These are phyloP conservation scores for Begonia peltatifolia DNA, from an alignment of 306 rosid species.

Conservation along the genomic window DNA sequence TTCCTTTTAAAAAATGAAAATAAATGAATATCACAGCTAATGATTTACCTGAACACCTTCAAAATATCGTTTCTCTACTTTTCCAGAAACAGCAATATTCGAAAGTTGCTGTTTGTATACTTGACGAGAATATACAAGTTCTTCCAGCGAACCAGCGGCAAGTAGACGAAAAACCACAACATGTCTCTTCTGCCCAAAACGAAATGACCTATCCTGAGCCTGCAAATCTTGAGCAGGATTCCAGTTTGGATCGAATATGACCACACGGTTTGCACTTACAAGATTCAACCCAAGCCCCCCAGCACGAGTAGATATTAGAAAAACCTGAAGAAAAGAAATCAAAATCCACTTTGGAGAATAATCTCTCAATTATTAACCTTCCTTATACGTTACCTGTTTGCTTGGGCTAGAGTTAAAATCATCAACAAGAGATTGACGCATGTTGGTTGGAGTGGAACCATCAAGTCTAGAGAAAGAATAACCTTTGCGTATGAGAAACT, in stretches of 20 bases:
- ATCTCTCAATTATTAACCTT: not conserved
- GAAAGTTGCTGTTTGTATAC: conserved; percentile 93
- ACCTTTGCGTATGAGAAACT: conserved; percentile 77
- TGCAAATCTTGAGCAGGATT: conserved; percentile 95
- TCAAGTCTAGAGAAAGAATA: conserved; percentile 87
- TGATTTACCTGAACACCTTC: conserved; percentile 84
- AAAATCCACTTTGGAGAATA: not conserved
- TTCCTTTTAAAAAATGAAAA: not conserved
- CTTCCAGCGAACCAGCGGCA: conserved; percentile 90
- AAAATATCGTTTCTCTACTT: conserved; percentile 85
- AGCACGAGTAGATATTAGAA: conserved; percentile 89
- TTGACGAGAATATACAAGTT: conserved; percentile 88
- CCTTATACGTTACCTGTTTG: conserved; percentile 44
- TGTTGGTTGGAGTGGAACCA: conserved; percentile 79
- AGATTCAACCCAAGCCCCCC: conserved; percentile 97
- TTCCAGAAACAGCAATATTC: conserved; percentile 85
- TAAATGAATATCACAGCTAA: not conserved
- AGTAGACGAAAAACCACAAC: conserved; percentile 85
- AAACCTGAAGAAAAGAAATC: conserved; percentile 44
- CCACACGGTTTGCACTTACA: conserved; percentile 93
- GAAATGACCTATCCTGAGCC: conserved; percentile 94
- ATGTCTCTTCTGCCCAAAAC: conserved; percentile 88
- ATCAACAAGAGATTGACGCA: conserved; percentile 75
- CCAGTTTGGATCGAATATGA: conserved; percentile 95
- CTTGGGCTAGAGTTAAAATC: conserved; percentile 92